These are phyloP conservation scores for Globisporangium okanoganense DNA, from an alignment of 352 stramenopile genomes.

Conservation along the genomic window DNA sequence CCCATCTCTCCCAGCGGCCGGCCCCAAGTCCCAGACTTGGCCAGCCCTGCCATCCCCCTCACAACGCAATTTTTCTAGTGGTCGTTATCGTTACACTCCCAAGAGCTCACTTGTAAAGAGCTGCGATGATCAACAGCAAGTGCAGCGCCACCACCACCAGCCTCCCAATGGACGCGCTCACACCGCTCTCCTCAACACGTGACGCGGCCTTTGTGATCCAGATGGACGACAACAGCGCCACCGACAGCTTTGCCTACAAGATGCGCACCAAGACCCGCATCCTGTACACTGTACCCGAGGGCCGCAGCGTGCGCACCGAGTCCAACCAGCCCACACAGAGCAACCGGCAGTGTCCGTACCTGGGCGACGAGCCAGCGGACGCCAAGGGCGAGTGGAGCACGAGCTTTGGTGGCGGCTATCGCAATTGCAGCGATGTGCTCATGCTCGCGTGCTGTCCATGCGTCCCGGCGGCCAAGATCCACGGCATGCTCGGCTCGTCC, in stretches of 20 bases:
- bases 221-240: not conserved
- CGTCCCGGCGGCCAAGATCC: slow-evolving; percentile 34
- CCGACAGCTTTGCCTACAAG: slow-evolving; percentile 5
- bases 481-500: slow-evolving; percentile 28
- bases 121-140: not conserved
- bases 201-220: slow-evolving; percentile 15
- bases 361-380: not conserved
- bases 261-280: slow-evolving; percentile 8
- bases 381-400: slow-evolving; percentile 6
- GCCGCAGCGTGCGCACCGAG: slow-evolving; percentile 11
- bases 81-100: not conserved
- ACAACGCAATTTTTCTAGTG: slow-evolving; percentile 5
- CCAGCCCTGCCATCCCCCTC: not conserved
- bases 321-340: slow-evolving; percentile 14
- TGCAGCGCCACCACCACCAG: not conserved
- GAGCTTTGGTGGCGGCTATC: slow-evolving; percentile 4
- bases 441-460: slow-evolving; percentile 34
- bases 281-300: slow-evolving; percentile 10
- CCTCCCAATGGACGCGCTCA: slow-evolving; percentile 2
- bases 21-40: not conserved
- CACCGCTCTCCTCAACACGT: slow-evolving; percentile 6
- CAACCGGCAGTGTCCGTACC: not conserved
- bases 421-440: not conserved
- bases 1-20: slow-evolving; percentile 8
- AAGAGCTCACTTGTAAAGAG: not conserved